Conservation (phyloP, 305 asterid species). For the Solanum chacoense region DNA sequence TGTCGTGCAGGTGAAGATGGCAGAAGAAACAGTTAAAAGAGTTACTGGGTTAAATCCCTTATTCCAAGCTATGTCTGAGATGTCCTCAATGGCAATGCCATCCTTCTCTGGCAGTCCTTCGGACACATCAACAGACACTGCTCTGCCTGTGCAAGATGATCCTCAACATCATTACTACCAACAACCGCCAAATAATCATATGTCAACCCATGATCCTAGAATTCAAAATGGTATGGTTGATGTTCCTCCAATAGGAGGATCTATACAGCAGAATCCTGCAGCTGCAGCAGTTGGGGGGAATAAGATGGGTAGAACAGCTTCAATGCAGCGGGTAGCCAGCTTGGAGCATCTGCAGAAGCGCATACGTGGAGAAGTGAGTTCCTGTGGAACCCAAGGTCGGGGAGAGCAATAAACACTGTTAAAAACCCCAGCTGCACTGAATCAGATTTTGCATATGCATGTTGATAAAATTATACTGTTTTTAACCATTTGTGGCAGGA, state of each 20-base stretch:
- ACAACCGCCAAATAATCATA: constrained; percentile 24
- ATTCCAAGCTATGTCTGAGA: constrained; percentile 73
- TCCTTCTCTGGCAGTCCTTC: constrained; percentile 53
- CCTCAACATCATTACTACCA: constrained; percentile 38
- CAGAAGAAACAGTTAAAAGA: constrained; percentile 86
- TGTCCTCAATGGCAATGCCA: constrained; percentile 50
- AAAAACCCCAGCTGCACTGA: neutral
- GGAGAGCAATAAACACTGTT: constrained; percentile 18
- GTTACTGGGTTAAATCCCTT: constrained; percentile 76
- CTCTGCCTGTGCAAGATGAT: constrained; percentile 61
- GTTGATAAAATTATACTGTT: neutral
- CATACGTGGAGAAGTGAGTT: constrained; percentile 39
- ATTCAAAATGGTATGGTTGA: constrained; percentile 36
- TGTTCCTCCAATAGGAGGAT: constrained; percentile 37
- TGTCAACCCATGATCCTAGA: constrained; percentile 29
- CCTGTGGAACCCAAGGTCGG: constrained; percentile 30
- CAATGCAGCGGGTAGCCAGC: constrained; percentile 89
- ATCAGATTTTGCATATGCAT: neutral
- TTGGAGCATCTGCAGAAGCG: constrained; percentile 88
- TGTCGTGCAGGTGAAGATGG: constrained; percentile 51
- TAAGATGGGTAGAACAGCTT: constrained; percentile 55
- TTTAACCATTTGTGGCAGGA: neutral
- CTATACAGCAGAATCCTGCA: constrained; percentile 21
- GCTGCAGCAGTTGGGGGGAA: constrained; percentile 18
- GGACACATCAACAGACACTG: constrained; percentile 51